phyloP scores from a whole-genome alignment of 371 early-diverging fungal genomes.

The Rhizopus stolonifer region DNA sequence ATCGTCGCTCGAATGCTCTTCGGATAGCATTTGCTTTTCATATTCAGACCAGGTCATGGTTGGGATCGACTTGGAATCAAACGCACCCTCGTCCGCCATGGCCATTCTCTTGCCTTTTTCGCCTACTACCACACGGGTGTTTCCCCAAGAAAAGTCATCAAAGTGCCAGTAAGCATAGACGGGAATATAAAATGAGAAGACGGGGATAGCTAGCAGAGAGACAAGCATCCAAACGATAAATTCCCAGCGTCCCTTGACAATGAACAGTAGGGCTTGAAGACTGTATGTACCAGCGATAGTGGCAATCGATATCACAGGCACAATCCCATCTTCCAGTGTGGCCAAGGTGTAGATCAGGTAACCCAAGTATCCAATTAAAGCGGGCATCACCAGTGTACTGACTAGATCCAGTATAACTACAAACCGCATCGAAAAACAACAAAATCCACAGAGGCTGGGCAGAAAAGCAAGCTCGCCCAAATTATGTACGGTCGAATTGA shows the following conservation, averaged over 20 bases:
- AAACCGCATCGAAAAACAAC: conserved; percentile 98
- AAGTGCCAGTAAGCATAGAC: conserved; percentile 95
- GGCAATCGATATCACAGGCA: conserved; percentile 58
- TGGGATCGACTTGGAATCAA: conserved; percentile 58
- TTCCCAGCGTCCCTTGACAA: conserved; percentile 84
- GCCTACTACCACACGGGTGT: conserved; percentile 87
- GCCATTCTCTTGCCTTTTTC: conserved; percentile 73
- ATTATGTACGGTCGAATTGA: conserved; percentile 97
- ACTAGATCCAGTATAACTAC: conserved; percentile 93
- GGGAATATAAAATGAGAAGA: conserved; percentile 82
- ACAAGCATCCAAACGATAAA: conserved; percentile 98
- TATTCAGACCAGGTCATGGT: conserved; percentile 89
- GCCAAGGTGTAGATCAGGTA: conserved; percentile 68
- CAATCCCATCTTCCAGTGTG: conserved; percentile 27
- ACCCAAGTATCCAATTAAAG: conserved; percentile 81
- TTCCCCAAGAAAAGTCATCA: conserved; percentile 98
- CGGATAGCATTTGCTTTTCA: conserved; percentile 69
- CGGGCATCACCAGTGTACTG: conserved; percentile 92
- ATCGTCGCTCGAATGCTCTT: conserved; percentile 42
- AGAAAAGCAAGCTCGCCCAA: conserved; percentile 88
- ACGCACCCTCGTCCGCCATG: conserved; percentile 44
- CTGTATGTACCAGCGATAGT: conserved; percentile 81
- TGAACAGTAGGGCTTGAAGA: conserved; percentile 82
- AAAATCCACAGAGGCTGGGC: conserved; percentile 93
- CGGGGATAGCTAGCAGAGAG: conserved; percentile 79